These are phyloP conservation scores for Ochetophila trinervis DNA, from an alignment of 306 rosid species.

Conservation along the genomic window DNA sequence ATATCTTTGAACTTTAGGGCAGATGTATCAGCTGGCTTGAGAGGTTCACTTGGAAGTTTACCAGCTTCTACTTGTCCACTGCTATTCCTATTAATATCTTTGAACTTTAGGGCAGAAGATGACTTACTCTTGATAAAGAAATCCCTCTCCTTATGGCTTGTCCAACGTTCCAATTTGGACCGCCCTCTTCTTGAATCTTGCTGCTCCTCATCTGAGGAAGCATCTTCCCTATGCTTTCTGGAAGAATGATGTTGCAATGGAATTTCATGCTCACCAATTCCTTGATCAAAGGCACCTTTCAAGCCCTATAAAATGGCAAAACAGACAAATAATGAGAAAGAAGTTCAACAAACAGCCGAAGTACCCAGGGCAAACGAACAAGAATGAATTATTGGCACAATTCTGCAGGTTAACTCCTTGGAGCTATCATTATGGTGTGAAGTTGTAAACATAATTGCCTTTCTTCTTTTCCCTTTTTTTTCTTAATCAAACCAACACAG, in stretches of 20 bases:
- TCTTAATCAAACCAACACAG: too few species aligned
- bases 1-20: constrained; percentile 44
- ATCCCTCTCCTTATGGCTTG: constrained; percentile 88
- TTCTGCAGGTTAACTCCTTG: not conserved
- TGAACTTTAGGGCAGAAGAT: constrained; percentile 50
- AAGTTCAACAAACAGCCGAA: not conserved
- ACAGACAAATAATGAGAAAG: constrained; percentile 22
- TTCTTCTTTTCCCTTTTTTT: not conserved
- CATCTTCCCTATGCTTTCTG: constrained; percentile 55
- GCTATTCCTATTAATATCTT: constrained; percentile 42
- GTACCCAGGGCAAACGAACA: constrained; percentile 1
- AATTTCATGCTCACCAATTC: constrained; percentile 45
- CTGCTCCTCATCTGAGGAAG: constrained; percentile 75
- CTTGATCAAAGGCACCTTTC: constrained; percentile 56
- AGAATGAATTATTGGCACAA: not conserved
- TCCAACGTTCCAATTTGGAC: constrained; percentile 97
- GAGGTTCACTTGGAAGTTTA: constrained; percentile 1
- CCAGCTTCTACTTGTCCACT: not conserved
- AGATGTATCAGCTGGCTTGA: too few species aligned
- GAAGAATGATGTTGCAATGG: constrained; percentile 45
- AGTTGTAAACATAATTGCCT: not conserved
- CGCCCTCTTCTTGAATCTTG: constrained; percentile 74
- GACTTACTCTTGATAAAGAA: constrained; percentile 56
- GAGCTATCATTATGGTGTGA: not conserved
- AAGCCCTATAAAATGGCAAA: constrained; percentile 53